Evolutionary conservation across 345 rosid genomes (phyloP), one percentile per base, ranked within the genome.

Genomic region (Linum tenue): DNA sequence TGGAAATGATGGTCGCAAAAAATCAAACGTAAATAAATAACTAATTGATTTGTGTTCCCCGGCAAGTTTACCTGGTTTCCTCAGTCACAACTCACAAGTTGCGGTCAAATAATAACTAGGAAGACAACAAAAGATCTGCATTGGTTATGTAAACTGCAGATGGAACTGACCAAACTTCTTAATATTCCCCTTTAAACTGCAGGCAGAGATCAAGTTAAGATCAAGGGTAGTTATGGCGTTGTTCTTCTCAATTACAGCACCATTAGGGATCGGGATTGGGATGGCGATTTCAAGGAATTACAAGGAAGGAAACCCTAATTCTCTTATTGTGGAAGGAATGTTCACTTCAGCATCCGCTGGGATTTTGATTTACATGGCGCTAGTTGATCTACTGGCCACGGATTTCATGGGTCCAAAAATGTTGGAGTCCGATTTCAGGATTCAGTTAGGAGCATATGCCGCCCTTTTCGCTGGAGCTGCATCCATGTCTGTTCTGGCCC

Each of bases 391-490:
- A 56, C 84, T 91, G 3, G 99, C 99, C 16, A 97, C 96, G 0
- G 95, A 94, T 76, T 94, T 90, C 65, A 81, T 86, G 8, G 86
- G 96, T 58, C 86, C 85, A 80, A 85, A 84, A 68, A 95, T 48
- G 53, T 48, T 87, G 97, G 85, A 96, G 71, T 88, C 92, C 77
- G 86, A 91, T 65, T 85, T 88, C 48, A 88, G 87, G 51, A 77
- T 90, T 63, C 95, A 88, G 55, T 60, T 86, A 7, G 87, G 77
- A 10, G 84, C 96, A 41, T 85, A 86, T 76, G 69, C 71, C 56
- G 81, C 80, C 80, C 91, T 94, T 64, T 85, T 90, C 67, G 79
- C 90, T 39, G 97, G 97, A n/a, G 96, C 97, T 67, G 97, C 89
- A 10, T 55, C 86, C 77, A 94, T 94, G 97, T 77, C 99, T 64